Evolutionary conservation across 2,329 filamentous ascomycete genomes (phyloP).

Genomic region (Xylariales sp.): DNA sequence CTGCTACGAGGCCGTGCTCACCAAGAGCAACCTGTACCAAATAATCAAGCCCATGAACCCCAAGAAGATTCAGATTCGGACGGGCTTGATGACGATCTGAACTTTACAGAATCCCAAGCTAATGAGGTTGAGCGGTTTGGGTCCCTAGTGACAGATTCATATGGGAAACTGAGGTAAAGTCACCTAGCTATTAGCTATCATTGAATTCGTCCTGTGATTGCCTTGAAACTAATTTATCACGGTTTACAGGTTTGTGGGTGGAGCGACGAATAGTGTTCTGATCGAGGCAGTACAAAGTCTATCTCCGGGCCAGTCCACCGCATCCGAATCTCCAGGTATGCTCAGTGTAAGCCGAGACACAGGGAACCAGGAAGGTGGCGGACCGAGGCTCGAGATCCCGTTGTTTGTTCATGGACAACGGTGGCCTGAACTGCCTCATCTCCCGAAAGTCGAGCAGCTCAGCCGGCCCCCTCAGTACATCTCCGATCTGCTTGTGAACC

Average conservation of each 20-base stretch:
- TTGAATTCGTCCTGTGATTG: no score
- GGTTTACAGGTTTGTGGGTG: conserved; percentile 3
- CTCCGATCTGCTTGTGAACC: conserved; percentile 2
- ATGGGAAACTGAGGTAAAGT: conserved; percentile 3
- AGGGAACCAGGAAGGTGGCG: background rate
- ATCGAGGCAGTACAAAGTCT: conserved; percentile 4
- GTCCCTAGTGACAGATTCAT: conserved; percentile 1
- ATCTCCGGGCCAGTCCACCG: background rate
- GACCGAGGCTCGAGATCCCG: background rate
- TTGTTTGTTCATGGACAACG: conserved; percentile 2
- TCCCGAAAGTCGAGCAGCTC: conserved; percentile 2
- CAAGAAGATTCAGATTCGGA: conserved; percentile 1
- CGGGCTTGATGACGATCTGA: conserved; percentile 1
- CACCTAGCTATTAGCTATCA: no score
- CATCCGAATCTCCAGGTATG: background rate
- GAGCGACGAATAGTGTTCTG: conserved; percentile 1
- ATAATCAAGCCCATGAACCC: background rate
- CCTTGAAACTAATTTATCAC: background rate
- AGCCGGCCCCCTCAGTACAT: conserved; percentile 4
- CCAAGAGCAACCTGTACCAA: background rate
- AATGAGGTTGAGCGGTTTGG: background rate
- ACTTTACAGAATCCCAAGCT: background rate
- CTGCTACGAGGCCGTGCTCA: background rate
- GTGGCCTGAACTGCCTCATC: conserved; percentile 3
- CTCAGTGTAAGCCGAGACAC: conserved; percentile 2